Percentiles rank a stretch among this genome's conserved stretches.
phyloP scores from a whole-genome alignment of 305 asterid genomes.

The Fraxinus albicans region DNA sequence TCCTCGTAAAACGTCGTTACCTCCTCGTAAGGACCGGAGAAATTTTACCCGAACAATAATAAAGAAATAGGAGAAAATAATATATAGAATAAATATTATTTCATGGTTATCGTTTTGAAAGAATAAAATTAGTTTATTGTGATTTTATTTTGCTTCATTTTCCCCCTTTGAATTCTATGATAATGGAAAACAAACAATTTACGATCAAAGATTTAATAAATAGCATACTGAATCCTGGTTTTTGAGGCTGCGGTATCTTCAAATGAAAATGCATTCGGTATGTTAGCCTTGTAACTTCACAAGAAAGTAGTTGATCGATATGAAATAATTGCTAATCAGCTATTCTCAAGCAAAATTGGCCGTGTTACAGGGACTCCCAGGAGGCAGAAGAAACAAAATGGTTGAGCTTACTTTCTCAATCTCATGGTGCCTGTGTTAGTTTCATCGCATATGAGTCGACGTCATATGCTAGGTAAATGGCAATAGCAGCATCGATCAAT shows the following conservation, averaged over 20 bases:
- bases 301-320: neutral
- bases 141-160: neutral
- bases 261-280: neutral
- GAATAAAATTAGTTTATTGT: neutral
- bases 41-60: no score
- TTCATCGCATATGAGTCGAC: constrained; percentile 34
- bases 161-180: neutral
- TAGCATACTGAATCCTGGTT: neutral
- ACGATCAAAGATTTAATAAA: neutral
- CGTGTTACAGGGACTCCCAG: constrained; percentile 15
- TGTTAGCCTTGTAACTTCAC: neutral
- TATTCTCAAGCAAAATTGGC: constrained; percentile 39
- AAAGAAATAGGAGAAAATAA: neutral
- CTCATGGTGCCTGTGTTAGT: constrained; percentile 41
- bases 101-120: neutral
- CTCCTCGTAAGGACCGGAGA: neutral
- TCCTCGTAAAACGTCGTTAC: no score
- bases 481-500: constrained; percentile 22
- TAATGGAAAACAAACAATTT: neutral
- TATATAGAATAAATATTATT: no score
- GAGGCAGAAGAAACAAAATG: constrained; percentile 22
- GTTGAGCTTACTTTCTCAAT: constrained; percentile 35
- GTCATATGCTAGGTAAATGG: constrained; percentile 17
- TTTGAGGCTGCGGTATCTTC: neutral
- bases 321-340: neutral